Conservation (phyloP, 2,329 filamentous ascomycete species). For the Clonostachys sp. region DNA sequence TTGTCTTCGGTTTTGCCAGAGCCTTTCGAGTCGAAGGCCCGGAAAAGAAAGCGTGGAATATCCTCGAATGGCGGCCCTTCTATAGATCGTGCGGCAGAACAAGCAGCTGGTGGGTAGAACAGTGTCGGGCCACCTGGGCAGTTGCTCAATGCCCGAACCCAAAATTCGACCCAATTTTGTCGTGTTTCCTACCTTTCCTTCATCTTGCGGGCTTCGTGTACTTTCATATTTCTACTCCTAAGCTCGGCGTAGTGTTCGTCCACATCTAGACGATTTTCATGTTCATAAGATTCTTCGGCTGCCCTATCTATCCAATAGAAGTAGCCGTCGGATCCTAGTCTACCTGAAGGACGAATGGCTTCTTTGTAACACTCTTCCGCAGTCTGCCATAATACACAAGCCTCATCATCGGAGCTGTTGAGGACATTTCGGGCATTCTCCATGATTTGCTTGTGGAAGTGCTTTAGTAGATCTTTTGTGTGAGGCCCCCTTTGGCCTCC, state of each 20-base stretch:
- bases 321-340: not conserved
- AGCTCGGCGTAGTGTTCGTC: not conserved
- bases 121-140: not conserved
- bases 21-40: not conserved
- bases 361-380: not conserved
- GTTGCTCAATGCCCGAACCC: not conserved
- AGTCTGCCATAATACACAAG: not conserved
- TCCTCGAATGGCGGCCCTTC: not conserved
- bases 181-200: not conserved
- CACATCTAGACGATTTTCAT: not conserved
- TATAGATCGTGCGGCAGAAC: not conserved
- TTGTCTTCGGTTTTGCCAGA: not conserved
- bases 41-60: not conserved
- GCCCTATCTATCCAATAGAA: not conserved
- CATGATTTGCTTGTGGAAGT: not conserved
- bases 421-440: not conserved
- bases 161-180: not conserved
- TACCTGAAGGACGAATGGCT: not conserved
- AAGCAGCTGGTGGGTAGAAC: not conserved
- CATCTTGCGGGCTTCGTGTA: not conserved
- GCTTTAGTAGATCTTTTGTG: not conserved
- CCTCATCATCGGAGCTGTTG: not conserved
- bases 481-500: not conserved
- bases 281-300: not conserved
- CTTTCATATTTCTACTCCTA: not conserved